These are phyloP conservation scores for Boletus insuetus DNA, from an alignment of 768 basidiomycete species.

Conservation along the genomic window DNA sequence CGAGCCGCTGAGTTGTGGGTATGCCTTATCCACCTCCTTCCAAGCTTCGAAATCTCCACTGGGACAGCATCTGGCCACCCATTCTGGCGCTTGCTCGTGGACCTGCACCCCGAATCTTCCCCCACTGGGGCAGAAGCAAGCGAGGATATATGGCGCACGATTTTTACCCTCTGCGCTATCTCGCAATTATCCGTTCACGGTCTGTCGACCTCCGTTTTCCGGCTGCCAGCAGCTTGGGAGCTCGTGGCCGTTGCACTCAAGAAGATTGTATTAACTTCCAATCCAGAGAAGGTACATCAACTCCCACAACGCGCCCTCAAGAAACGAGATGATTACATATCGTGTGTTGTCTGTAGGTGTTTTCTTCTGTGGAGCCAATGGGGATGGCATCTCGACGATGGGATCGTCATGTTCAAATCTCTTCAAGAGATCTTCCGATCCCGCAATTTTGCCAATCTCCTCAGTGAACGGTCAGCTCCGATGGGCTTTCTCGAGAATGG, in stretches of 20 bases:
- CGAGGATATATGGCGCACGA: constrained; percentile 70
- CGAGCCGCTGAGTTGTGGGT: constrained; percentile 71
- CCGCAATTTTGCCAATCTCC: constrained; percentile 72
- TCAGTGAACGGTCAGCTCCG: constrained; percentile 59
- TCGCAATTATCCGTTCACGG: constrained; percentile 75
- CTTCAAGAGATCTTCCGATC: constrained; percentile 73
- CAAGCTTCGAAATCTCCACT: constrained; percentile 21
- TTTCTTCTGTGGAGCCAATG: constrained; percentile 72
- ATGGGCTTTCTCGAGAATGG: constrained; percentile 64
- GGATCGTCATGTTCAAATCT: constrained; percentile 55
- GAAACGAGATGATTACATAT: constrained; percentile 69
- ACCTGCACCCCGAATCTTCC: constrained; percentile 29
- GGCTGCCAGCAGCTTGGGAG: constrained; percentile 63
- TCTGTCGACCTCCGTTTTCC: constrained; percentile 35
- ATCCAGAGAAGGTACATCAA: constrained; percentile 41
- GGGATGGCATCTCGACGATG: constrained; percentile 67
- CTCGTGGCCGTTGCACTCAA: constrained; percentile 56
- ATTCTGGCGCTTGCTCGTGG: constrained; percentile 47
- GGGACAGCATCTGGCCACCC: constrained; percentile 28
- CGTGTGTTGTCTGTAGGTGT: constrained; percentile 67
- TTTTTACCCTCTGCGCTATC: constrained; percentile 68
- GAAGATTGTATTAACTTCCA: constrained; percentile 53
- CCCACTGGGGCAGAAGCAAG: constrained; percentile 43
- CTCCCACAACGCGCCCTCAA: constrained; percentile 38
- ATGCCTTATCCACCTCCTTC: constrained; percentile 59